Evolutionary conservation across 306 rosid genomes (phyloP).

Genomic region (Pterocarpus santalinus): DNA sequence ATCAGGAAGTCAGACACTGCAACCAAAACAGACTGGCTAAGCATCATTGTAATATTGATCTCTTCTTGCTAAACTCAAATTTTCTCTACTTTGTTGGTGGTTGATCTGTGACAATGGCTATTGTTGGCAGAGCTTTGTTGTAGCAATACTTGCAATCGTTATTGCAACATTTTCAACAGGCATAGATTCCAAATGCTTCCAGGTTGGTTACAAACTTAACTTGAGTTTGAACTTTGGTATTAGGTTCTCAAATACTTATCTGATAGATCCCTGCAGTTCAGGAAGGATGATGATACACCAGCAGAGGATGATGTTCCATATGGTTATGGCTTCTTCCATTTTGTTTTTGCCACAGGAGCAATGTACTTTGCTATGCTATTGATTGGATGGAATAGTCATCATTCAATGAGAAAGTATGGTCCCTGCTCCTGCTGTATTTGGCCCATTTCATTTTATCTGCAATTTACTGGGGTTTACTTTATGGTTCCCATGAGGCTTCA

Average conservation of each 20-base stretch:
- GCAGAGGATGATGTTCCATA: constrained; percentile 91
- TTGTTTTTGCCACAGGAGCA: constrained; percentile 97
- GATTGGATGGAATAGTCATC: constrained; percentile 94
- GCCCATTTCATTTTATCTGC: constrained; percentile 29
- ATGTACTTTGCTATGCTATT: constrained; percentile 99
- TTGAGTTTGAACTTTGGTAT: constrained; percentile 19
- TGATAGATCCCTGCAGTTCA: constrained; percentile 68
- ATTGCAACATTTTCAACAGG: constrained; percentile 97
- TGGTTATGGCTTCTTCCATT: constrained; percentile 98
- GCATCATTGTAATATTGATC: constrained; percentile 73
- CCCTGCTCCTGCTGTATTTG: constrained; percentile 11
- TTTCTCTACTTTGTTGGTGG: constrained; percentile 10
- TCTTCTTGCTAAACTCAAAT: constrained; percentile 32
- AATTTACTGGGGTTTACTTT: constrained; percentile 24
- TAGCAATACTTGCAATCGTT: constrained; percentile 85
- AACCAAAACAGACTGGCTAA: constrained; percentile 87
- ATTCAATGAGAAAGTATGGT: constrained; percentile 78
- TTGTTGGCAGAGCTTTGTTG: constrained; percentile 84
- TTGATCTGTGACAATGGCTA: constrained; percentile 40
- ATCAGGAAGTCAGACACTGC: constrained; percentile 69
- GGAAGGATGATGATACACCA: constrained; percentile 66
- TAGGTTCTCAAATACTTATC: constrained; percentile 42
- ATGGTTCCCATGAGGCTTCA: constrained; percentile 14
- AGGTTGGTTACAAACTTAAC: constrained; percentile 63
- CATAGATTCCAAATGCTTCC: constrained; percentile 92